A percentile compares a stretch with the other conserved stretches of the same genome.
phyloP scores from a whole-genome alignment of 306 rosid genomes.

The Begonia masoniana region DNA sequence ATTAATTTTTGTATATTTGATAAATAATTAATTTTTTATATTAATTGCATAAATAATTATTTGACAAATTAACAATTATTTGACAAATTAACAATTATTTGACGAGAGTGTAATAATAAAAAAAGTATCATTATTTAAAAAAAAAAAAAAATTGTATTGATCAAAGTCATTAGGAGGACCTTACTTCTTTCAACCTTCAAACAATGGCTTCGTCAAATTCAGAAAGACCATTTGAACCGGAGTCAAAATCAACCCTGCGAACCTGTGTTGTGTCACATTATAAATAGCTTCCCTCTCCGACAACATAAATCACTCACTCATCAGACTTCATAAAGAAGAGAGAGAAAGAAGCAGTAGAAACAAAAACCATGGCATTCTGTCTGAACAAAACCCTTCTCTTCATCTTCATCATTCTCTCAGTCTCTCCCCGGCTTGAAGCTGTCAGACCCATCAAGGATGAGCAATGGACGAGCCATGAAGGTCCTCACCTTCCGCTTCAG shows the following conservation, averaged over 20 bases:
- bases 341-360: no score
- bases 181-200: slow-evolving; percentile 15
- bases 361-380: slow-evolving; percentile 8
- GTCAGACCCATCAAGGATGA: slow-evolving; percentile 28
- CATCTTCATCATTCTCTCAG: slow-evolving; percentile 16
- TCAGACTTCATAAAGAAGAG: no score
- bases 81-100: no score
- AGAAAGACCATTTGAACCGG: background rate
- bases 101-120: no score
- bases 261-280: background rate
- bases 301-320: background rate
- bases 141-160: no score
- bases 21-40: no score
- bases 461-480: slow-evolving; percentile 13
- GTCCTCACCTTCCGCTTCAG: slow-evolving; percentile 21
- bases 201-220: slow-evolving; percentile 20
- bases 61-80: no score
- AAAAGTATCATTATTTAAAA: no score
- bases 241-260: slow-evolving; percentile 1
- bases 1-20: no score
- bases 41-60: no score
- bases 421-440: slow-evolving; percentile 21
- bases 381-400: slow-evolving; percentile 15
- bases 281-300: background rate
- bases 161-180: no score